phyloP scores from a whole-genome alignment of 176 grass and related monocot genomes.

The Canna indica region DNA sequence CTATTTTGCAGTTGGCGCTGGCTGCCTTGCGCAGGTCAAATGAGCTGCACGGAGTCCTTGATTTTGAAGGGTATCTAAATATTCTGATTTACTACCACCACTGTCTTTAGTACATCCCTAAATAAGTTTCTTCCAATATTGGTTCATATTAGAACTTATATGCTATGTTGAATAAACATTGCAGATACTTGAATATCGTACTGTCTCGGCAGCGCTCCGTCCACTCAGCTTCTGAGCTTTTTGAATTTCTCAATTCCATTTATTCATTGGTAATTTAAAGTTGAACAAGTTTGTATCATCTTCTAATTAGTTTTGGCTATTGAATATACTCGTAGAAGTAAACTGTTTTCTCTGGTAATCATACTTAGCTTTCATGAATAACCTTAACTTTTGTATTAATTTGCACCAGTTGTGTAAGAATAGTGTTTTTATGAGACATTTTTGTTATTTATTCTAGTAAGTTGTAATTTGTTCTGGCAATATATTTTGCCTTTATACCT shows the following conservation, averaged over 20 bases:
- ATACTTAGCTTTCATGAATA: not conserved
- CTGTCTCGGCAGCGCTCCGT: constrained; percentile 43
- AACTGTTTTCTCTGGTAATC: not conserved
- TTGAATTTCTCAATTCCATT: constrained; percentile 40
- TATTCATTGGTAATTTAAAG: constrained; percentile 50
- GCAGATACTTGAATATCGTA: constrained; percentile 73
- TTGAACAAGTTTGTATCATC: not conserved
- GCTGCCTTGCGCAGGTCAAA: constrained; percentile 73
- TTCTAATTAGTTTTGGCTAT: not conserved
- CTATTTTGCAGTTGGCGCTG: constrained; percentile 69
- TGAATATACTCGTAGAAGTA: not conserved
- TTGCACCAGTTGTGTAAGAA: not conserved
- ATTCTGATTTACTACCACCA: not conserved
- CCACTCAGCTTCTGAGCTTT: constrained; percentile 46
- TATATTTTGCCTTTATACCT: not conserved
- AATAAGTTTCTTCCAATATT: not conserved
- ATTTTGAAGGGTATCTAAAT: constrained; percentile 65
- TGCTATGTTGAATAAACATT: constrained; percentile 21
- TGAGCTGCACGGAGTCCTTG: constrained; percentile 41
- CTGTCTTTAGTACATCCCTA: not conserved
- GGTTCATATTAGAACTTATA: constrained; percentile 2
- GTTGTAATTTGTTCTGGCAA: not conserved
- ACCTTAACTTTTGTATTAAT: not conserved
- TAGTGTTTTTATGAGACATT: not conserved
- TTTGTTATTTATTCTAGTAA: not conserved